These are phyloP conservation scores for Hygrophoropsis aurantiaca DNA, from an alignment of 768 basidiomycete species.

Conservation along the genomic window DNA sequence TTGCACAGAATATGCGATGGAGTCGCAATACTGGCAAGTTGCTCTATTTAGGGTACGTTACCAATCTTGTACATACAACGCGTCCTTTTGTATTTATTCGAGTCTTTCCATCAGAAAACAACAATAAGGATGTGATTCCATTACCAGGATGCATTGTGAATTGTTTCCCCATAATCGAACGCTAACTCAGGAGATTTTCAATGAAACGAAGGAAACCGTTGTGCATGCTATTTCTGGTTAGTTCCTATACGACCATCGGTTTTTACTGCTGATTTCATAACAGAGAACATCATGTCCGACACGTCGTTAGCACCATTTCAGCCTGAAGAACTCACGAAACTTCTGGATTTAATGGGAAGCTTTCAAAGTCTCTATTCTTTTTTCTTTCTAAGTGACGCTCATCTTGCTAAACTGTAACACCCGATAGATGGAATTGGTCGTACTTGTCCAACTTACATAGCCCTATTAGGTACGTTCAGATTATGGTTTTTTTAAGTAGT, in stretches of 20 bases:
- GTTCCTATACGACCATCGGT: background rate
- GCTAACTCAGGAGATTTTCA: background rate
- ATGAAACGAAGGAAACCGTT: constrained; percentile 1
- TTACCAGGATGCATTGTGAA: constrained; percentile 7
- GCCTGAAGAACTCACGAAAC: constrained; percentile 2
- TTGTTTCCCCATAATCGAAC: constrained; percentile 1
- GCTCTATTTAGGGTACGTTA: background rate
- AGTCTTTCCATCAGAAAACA: background rate
- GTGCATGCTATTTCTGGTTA: constrained; percentile 1
- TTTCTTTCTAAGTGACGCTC: background rate
- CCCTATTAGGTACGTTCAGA: background rate
- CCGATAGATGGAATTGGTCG: background rate
- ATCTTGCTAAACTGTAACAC: background rate
- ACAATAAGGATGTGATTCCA: background rate
- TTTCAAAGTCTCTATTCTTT: constrained; percentile 1
- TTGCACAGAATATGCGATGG: constrained; percentile 1
- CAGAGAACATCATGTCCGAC: constrained; percentile 2
- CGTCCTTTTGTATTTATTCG: background rate
- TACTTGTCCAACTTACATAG: background rate
- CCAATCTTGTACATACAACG: background rate
- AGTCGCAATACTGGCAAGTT: constrained; percentile 4
- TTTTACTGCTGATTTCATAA: background rate
- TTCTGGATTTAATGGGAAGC: constrained; percentile 1
- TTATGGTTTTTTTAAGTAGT: background rate
- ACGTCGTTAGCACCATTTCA: constrained; percentile 7